Conservation (phyloP, 768 basidiomycete genomes). For the Kwoniella sp. region DNA sequence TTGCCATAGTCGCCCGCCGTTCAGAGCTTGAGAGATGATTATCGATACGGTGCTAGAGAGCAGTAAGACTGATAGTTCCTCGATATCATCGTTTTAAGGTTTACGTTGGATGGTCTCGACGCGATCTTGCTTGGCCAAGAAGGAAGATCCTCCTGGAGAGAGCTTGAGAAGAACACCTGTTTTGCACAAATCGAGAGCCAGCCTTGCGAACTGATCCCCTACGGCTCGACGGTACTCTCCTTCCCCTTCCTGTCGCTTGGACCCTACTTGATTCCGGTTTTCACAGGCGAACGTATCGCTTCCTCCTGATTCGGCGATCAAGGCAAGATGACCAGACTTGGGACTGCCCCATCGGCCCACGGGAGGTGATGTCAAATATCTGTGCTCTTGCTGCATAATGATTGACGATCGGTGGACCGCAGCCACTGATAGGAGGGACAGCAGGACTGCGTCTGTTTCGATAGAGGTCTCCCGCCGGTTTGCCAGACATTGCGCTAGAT, state of each 20-base stretch:
- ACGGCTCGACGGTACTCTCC: slow-evolving; percentile 3
- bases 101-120: not conserved
- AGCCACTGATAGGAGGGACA: slow-evolving; percentile 21
- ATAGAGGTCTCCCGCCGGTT: slow-evolving; percentile 17
- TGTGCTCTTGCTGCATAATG: slow-evolving; percentile 7
- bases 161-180: slow-evolving; percentile 8
- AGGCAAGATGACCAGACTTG: not conserved
- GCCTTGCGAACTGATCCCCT: slow-evolving; percentile 6
- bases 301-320: not conserved
- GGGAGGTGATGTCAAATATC: slow-evolving; percentile 12
- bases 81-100: not conserved
- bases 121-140: not conserved
- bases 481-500: slow-evolving; percentile 21
- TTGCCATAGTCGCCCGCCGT: slow-evolving; percentile 11
- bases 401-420: slow-evolving; percentile 26
- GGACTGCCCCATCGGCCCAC: slow-evolving; percentile 12
- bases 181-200: slow-evolving; percentile 13
- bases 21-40: slow-evolving; percentile 14
- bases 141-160: no score
- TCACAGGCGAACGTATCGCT: not conserved
- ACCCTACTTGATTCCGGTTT: not conserved
- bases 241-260: not conserved
- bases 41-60: slow-evolving; percentile 19
- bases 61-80: slow-evolving; percentile 7
- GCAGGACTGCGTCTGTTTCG: slow-evolving; percentile 14